phyloP scores from a whole-genome alignment of 495 filamentous ascomycete genomes.

The Chaetomium cochliodes region DNA sequence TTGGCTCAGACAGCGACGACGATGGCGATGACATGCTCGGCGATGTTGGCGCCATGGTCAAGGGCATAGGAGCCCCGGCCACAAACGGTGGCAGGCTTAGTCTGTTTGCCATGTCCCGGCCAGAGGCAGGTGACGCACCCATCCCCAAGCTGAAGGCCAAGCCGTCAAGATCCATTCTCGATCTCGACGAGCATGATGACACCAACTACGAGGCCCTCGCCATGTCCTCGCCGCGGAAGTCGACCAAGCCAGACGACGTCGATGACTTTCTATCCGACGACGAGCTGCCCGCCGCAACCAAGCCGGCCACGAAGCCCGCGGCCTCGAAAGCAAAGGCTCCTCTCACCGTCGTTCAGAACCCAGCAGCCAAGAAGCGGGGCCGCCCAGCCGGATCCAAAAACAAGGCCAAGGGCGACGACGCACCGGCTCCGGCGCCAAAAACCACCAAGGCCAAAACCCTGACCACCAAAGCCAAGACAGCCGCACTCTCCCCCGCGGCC shows the following conservation, averaged over 20 bases:
- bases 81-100: conserved; percentile 54
- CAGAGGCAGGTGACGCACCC: conserved; percentile 51
- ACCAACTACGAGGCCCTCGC: conserved; percentile 87
- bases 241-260: conserved; percentile 56
- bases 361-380: conserved; percentile 54
- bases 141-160: conserved; percentile 55
- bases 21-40: conserved; percentile 66
- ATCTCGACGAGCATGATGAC: conserved; percentile 65
- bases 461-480: conserved; percentile 15
- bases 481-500: conserved; percentile 65
- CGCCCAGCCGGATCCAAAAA: conserved; percentile 51
- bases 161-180: conserved; percentile 49
- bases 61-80: conserved; percentile 67
- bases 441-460: conserved; percentile 11
- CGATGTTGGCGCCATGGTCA: conserved; percentile 86
- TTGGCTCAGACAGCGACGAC: conserved; percentile 44
- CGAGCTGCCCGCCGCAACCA: conserved; percentile 45
- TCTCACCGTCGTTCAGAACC: conserved; percentile 35
- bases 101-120: conserved; percentile 70
- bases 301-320: conserved; percentile 42
- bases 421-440: conserved; percentile 41
- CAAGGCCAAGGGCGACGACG: conserved; percentile 39
- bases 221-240: conserved; percentile 52
- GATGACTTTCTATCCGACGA: conserved; percentile 65
- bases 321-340: conserved; percentile 42